Base-by-base conservation (phyloP, 1,284 basidiomycete species). In the Marasmius oreades region DNA sequence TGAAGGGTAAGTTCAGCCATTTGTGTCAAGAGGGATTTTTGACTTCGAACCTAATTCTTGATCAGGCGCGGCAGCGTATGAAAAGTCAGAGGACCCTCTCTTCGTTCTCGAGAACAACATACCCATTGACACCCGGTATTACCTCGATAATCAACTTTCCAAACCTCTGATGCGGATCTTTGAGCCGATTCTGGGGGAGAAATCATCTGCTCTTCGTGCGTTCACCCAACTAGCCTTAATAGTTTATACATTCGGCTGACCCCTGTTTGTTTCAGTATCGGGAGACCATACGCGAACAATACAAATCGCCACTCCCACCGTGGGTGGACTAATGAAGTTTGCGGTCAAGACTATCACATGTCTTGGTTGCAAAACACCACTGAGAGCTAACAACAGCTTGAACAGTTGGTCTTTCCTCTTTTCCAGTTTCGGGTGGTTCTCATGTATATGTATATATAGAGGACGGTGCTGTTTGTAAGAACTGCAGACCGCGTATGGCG, bases 161-260 rank as follows among this genome's bases (percentile, higher is more conserved):
- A 98, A 98, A 70, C 95, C 95, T 5, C 77, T 98, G 2, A 84
- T 98, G 86, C 82, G 95, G 60, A 98, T 98, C 62, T 98, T 98
- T 69, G 95, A 98, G 69, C 95, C 95, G n/a, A 93, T 98, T 64
- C 73, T 97, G 8, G 95, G 95, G 1, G 93, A 95, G 46, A 94
- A 91, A 64, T 92, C 95, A 0, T 77, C 79, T 18, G 91, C 90
- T 14, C 70, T 98, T 11, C 72, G 95, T 96, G 65, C 66, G 91
- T 77, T 43, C 57, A 14, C 23, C 48, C 22, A 51, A 50, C 45
- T 4, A n/a, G 22, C 52, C 23, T n/a, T 26, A 52, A 2, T 28
- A 34, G 51, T 52, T 51, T 24, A 58, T 52, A 60, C 31, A 61
- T 44, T 46, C 60, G 44, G 14, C 16, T 8, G 1, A 37, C 5